Evolutionary conservation across 352 stramenopile species (phyloP), one percentile per base, ranked within the genome.

Genomic region (Globisporangium abappressorium): DNA sequence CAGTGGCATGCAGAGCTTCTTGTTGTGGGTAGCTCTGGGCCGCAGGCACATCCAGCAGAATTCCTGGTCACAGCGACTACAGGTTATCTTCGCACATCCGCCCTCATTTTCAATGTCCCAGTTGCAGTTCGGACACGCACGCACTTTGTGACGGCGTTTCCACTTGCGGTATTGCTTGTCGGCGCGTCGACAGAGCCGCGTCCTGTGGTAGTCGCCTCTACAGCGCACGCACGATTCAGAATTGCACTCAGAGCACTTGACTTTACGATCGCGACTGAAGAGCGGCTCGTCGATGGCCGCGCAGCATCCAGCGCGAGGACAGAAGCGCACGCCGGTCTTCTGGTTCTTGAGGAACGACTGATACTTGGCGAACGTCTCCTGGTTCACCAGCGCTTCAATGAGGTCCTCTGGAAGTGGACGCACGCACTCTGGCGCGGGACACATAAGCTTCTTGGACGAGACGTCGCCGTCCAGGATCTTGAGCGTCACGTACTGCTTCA

Each of bases 31-130:
- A 30, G 28, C 28, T 30, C 28, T 30, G 28, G 28, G 28, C 28
- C 28, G 28, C 28, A 30, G 28, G 28, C 28, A 30, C 28, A 30
- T 3, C 28, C 28, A 30, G 28, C 28, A 30, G 28, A 30, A 30
- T 3, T 30, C 33, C 46, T 89, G 72, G 68, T 92, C 87, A 64
- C 87, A 94, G 64, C 92, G 85, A 41, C 89, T 82, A 72, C 87
- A 94, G 66, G 28, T 30, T 30, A 3, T 30, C 28, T 30, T 30
- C 41, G 76, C 81, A 75, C 87, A 95, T 12, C 87, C 87, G n/a
- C 87, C 87, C 18, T 91, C 82, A 72, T 95, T 95, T 57, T 95
- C 87, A 69, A 95, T 95, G 64, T 80, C 77, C 28, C 74, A 69
- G 59, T 82, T 80, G 78, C 87, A 95, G 62, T 68, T 80, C 24